A percentile compares a stretch with the other conserved stretches of the same genome.
Evolutionary conservation across 2,329 filamentous ascomycete species (phyloP).

Genomic region (Pseudogymnoascus sp.): DNA sequence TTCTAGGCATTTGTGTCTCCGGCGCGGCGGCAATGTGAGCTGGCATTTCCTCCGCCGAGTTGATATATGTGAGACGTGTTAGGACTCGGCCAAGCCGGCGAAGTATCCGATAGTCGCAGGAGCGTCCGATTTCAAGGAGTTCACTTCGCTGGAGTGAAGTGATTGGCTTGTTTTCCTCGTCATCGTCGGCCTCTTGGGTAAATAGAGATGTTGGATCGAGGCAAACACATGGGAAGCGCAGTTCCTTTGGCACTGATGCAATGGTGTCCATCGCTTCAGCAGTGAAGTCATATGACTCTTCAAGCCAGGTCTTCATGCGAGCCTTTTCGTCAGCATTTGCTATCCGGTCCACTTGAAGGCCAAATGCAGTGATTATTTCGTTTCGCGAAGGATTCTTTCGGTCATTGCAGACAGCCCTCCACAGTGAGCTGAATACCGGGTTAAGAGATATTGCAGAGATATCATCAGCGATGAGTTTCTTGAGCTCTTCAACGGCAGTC

Average conservation of each 20-base stretch:
- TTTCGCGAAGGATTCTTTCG: slow-evolving; percentile 19
- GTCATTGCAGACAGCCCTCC: slow-evolving; percentile 44
- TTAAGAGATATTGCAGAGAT: slow-evolving; percentile 40
- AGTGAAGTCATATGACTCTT: slow-evolving; percentile 43
- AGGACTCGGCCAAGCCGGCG: slow-evolving; percentile 41
- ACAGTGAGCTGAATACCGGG: slow-evolving; percentile 43
- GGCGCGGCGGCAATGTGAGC: background rate
- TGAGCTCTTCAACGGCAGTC: slow-evolving; percentile 34
- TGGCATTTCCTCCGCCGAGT: background rate
- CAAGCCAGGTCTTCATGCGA: slow-evolving; percentile 41
- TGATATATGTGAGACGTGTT: slow-evolving; percentile 33
- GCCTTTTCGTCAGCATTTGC: slow-evolving; percentile 26
- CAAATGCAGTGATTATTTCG: background rate
- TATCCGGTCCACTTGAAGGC: background rate
- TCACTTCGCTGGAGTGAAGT: slow-evolving; percentile 38
- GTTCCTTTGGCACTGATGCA: slow-evolving; percentile 30
- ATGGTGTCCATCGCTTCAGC: slow-evolving; percentile 37
- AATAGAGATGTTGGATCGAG: slow-evolving; percentile 42
- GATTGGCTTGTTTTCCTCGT: slow-evolving; percentile 22
- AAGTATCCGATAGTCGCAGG: slow-evolving; percentile 42
- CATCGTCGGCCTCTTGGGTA: slow-evolving; percentile 8
- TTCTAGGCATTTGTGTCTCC: background rate
- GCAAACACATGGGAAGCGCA: slow-evolving; percentile 41
- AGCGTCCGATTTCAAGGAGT: slow-evolving; percentile 45
- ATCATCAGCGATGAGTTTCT: slow-evolving; percentile 37